Base-by-base conservation (phyloP, 2,329 filamentous ascomycete species). In the Catunica adiposa region DNA sequence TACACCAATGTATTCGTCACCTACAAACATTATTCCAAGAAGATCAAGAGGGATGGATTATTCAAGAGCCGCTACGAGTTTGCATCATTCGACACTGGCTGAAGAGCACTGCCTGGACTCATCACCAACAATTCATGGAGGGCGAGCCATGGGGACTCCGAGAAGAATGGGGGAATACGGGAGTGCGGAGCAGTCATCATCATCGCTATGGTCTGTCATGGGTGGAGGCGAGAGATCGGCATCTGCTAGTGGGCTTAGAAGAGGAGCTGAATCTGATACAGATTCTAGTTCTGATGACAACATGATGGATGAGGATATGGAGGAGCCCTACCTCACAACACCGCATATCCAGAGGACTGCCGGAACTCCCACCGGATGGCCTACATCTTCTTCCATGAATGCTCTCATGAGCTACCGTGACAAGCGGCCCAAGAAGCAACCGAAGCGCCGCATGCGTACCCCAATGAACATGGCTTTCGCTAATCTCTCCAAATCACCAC, bases 41-140 rank as follows among this genome's bases (percentile, higher is more conserved):
- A 83, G 89, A 59, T 96, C 89, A 29, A 80, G 90, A 56, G 90
- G 90, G 46, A 74, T 96, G 59, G 90, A 97, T 69, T 97, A 95
- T 68, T 90, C 90, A 42, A 79, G 90, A 62, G 89, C 89, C 9
- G 92, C 88, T 60, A 96, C 90, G 9, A 94, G 89, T 65, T 75
- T 98, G 22, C 92, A 97, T 69, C 92, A 97, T 68, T 96, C 90
- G 15, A 97, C 86, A 0, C 77, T 97, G 7, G 89, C 90, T 56
- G 87, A 95, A 62, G 80, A 84, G 66, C 85, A 86, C 0, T 92
- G 86, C 3, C 89, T 89, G 2, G 89, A 94, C 66, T 92, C 88
- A 0, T 96, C 89, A 0, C 92, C 92, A 0, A 89, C 84, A 11
- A 83, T 92, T 55, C 47, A 38, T 31, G 82, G 82, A 54, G 80